Percentiles rank a stretch among this genome's conserved stretches.
Conservation (phyloP, 202 grass and related monocot species). For the Bolboschoenoplectus hybrid region DNA sequence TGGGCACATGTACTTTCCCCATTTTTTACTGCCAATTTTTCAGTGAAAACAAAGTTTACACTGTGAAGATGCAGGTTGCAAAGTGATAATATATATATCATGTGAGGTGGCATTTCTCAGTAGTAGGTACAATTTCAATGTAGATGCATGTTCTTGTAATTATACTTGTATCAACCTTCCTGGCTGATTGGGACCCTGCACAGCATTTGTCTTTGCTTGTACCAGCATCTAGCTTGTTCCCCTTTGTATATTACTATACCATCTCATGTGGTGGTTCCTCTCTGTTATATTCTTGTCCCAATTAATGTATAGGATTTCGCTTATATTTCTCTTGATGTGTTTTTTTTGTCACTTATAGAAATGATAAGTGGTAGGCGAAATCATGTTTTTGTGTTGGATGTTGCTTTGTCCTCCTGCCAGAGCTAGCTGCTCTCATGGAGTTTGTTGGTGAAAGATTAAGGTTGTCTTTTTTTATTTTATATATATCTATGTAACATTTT, state of each 20-base stretch:
- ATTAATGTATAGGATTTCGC: background rate
- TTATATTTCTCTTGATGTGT: constrained; percentile 1
- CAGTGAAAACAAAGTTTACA: constrained; percentile 20
- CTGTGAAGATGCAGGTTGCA: background rate
- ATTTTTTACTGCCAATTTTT: background rate
- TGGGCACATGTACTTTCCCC: background rate
- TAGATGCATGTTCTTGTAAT: constrained; percentile 37
- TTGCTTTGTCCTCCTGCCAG: background rate
- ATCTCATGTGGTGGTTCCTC: background rate
- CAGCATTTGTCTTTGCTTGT: constrained; percentile 37
- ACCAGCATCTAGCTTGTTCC: background rate
- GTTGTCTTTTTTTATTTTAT: background rate
- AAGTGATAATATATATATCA: background rate
- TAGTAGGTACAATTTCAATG: constrained; percentile 36
- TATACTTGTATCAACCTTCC: constrained; percentile 33
- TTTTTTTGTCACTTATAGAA: constrained; percentile 31
- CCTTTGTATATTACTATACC: background rate
- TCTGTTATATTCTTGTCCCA: background rate
- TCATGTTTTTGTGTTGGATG: constrained; percentile 23
- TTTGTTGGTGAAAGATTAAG: constrained; percentile 20
- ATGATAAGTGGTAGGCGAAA: constrained; percentile 24
- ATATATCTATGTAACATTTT: background rate
- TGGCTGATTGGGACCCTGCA: constrained; percentile 45
- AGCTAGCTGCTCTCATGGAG: background rate
- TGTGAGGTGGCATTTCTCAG: constrained; percentile 40